phyloP scores from a whole-genome alignment of 148 eudicot genomes.

The Rheum nobile region DNA sequence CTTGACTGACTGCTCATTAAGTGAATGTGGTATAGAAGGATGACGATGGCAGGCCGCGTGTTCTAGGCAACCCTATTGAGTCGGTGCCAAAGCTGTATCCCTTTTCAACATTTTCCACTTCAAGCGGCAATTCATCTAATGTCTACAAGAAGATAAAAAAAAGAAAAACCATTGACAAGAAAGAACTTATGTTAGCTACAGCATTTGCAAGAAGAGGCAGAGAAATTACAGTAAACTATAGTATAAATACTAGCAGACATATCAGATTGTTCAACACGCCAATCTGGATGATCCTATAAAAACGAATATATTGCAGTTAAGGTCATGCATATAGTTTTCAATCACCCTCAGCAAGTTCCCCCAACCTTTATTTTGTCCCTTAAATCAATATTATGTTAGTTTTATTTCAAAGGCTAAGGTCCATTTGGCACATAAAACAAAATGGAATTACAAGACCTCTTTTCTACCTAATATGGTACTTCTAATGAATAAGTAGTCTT shows the following conservation, averaged over 20 bases:
- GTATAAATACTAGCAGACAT: no score
- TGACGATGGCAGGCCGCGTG: slow-evolving; percentile 23
- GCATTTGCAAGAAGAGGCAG: not conserved
- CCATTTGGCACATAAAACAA: not conserved
- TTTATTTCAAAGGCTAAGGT: not conserved
- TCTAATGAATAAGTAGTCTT: no score
- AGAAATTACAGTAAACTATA: no score
- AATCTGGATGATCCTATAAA: not conserved
- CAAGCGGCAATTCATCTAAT: slow-evolving; percentile 41
- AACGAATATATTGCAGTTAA: not conserved
- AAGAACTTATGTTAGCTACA: not conserved
- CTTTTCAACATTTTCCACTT: slow-evolving; percentile 26
- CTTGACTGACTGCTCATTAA: not conserved
- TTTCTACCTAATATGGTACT: no score
- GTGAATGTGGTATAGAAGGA: slow-evolving; percentile 18
- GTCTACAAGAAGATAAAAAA: slow-evolving; percentile 17
- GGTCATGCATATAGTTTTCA: not conserved
- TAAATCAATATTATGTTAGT: not conserved
- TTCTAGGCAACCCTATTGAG: slow-evolving; percentile 32
- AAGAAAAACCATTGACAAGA: not conserved
- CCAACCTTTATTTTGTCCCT: not conserved
- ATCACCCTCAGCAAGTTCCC: not conserved
- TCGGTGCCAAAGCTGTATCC: slow-evolving; percentile 26
- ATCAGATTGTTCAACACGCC: not conserved
- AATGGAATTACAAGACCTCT: not conserved